Evolutionary conservation across 208 protist genomes (phyloP).

Genomic region (Leishmania guyanensis): DNA sequence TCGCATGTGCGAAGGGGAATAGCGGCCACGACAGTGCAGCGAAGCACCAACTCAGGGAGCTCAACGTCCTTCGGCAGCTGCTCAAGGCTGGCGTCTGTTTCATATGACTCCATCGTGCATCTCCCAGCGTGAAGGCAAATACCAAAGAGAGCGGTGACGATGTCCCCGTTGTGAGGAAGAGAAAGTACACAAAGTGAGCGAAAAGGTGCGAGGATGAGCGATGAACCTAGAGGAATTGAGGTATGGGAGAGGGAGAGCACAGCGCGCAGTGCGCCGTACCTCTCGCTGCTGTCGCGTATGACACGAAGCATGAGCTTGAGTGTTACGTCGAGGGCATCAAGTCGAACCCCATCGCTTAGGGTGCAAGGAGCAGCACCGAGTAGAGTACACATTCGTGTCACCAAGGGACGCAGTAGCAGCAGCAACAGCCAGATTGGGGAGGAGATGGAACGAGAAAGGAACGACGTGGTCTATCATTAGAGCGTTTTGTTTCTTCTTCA

Average conservation of each 20-base stretch:
- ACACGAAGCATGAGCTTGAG: not conserved
- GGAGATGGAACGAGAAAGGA: not conserved
- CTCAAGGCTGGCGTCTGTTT: constrained; percentile 43
- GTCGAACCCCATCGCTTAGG: no score
- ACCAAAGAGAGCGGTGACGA: not conserved
- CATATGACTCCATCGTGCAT: constrained; percentile 41
- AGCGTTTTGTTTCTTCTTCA: not conserved
- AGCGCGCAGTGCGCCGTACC: not conserved
- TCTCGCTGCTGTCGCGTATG: not conserved
- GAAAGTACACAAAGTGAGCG: not conserved
- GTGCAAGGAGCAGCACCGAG: no score
- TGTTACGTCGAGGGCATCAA: not conserved
- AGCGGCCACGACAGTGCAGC: constrained; percentile 44
- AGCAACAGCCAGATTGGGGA: not conserved
- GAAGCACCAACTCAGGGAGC: constrained; percentile 37
- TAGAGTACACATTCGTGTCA: not conserved
- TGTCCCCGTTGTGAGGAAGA: not conserved
- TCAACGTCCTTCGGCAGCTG: constrained; percentile 30
- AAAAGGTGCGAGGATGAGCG: not conserved
- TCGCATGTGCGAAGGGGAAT: constrained; percentile 55
- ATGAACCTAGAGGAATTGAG: not conserved
- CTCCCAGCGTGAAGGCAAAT: not conserved
- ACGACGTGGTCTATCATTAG: not conserved
- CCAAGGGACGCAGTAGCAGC: not conserved
- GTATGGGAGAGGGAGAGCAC: not conserved